These are phyloP conservation scores for Cicer cuneatum DNA, from an alignment of 306 rosid species.

Conservation along the genomic window DNA sequence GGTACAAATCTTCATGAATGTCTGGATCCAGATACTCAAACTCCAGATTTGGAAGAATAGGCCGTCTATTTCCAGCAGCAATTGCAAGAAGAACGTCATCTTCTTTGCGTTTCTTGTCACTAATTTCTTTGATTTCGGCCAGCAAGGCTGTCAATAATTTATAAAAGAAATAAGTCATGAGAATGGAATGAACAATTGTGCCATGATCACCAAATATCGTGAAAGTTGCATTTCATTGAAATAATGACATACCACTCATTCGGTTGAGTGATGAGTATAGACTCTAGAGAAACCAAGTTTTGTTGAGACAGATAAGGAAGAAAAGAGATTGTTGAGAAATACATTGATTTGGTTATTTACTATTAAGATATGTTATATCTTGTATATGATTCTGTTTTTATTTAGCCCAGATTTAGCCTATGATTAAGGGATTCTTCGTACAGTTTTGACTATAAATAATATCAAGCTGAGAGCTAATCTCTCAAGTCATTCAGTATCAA, in stretches of 20 bases:
- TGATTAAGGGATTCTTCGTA: no score
- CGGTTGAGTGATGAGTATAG: constrained; percentile 16
- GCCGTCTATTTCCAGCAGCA: constrained; percentile 95
- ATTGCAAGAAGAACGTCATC: constrained; percentile 94
- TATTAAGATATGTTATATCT: no score
- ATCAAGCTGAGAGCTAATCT: no score
- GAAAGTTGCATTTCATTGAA: constrained; percentile 31
- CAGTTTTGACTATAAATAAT: no score
- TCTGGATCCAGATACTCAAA: constrained; percentile 81
- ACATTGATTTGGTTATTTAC: no score
- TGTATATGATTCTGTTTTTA: no score
- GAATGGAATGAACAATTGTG: constrained; percentile 28
- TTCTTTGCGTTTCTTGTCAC: constrained; percentile 95
- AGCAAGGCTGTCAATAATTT: constrained; percentile 69
- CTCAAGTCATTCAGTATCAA: no score
- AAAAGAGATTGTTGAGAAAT: not conserved
- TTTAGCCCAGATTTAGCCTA: no score
- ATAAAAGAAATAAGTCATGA: constrained; percentile 38
- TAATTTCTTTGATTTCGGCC: constrained; percentile 93
- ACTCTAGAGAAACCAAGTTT: constrained; percentile 10
- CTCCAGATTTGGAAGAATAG: constrained; percentile 89
- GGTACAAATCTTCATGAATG: constrained; percentile 94
- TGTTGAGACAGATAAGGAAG: constrained; percentile 4
- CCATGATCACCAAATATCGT: constrained; percentile 23
- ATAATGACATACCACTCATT: constrained; percentile 22